These are phyloP conservation scores for Leptodontidium sp. DNA, from an alignment of 2,329 filamentous ascomycete species.

Conservation along the genomic window DNA sequence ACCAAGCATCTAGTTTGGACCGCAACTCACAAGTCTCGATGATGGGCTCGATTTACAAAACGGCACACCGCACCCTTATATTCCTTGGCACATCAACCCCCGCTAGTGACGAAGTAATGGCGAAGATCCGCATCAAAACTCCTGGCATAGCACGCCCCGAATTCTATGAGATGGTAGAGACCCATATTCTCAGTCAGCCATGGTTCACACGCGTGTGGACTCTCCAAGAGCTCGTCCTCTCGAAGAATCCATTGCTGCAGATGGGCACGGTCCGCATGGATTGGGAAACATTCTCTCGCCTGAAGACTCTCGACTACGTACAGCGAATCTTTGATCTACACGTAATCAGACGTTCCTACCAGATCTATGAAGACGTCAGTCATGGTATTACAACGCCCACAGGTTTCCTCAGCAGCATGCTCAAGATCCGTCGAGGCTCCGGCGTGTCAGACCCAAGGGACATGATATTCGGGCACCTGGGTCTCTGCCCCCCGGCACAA, in stretches of 20 bases:
- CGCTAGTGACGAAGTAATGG: not conserved
- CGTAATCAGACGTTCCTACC: not conserved
- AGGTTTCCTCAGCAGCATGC: not conserved
- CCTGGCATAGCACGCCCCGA: not conserved
- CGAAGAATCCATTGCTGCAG: conserved; percentile 21
- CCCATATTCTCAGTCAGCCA: conserved; percentile 40
- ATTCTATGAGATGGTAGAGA: not conserved
- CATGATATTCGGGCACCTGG: conserved; percentile 6
- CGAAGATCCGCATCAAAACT: not conserved
- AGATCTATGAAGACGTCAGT: not conserved
- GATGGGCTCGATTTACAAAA: conserved; percentile 27
- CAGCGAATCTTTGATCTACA: not conserved
- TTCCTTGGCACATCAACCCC: conserved; percentile 24
- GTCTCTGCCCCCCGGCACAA: not conserved
- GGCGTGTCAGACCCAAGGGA: conserved; percentile 9
- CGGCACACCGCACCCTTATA: conserved; percentile 26
- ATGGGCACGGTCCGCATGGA: not conserved
- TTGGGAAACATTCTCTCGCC: conserved; percentile 16
- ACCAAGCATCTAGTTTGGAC: conserved; percentile 23
- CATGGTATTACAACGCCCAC: not conserved
- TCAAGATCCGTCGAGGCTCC: not conserved
- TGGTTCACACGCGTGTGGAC: conserved; percentile 52
- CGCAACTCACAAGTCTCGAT: conserved; percentile 21
- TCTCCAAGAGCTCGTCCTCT: conserved; percentile 46
- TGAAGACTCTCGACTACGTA: not conserved